Evolutionary conservation across 2,329 filamentous ascomycete genomes (phyloP).

Genomic region (Fusarium lateritium): DNA sequence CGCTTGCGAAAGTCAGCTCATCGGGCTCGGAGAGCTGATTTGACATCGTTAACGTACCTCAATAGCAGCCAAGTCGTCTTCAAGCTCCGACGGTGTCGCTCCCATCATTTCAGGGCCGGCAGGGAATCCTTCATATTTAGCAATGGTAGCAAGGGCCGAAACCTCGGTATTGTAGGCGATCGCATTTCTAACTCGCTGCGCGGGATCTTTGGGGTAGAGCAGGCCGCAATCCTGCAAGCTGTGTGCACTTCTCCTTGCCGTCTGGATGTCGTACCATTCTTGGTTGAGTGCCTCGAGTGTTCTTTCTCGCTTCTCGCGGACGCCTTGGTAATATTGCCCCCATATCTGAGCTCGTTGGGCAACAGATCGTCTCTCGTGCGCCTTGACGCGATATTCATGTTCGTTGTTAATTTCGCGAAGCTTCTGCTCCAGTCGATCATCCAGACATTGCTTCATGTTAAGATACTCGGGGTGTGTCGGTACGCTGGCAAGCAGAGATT

Average conservation of each 20-base stretch:
- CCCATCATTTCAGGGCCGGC: conserved; percentile 88
- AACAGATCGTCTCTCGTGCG: conserved; percentile 81
- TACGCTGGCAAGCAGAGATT: conserved; percentile 69
- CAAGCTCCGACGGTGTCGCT: conserved; percentile 79
- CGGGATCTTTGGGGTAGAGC: conserved; percentile 81
- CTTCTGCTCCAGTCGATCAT: conserved; percentile 86
- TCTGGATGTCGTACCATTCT: conserved; percentile 93
- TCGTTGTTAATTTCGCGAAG: conserved; percentile 82
- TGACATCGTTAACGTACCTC: conserved; percentile 68
- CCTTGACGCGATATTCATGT: conserved; percentile 79
- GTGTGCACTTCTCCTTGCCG: conserved; percentile 85
- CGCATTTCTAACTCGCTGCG: conserved; percentile 86
- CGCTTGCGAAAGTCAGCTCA: conserved; percentile 51
- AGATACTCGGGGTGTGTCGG: conserved; percentile 93
- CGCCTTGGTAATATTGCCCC: conserved; percentile 89
- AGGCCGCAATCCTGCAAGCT: conserved; percentile 86
- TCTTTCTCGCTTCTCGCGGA: conserved; percentile 85
- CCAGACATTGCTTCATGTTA: conserved; percentile 89
- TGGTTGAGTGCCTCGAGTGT: conserved; percentile 86
- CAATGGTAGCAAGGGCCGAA: conserved; percentile 88
- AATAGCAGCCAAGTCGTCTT: conserved; percentile 91
- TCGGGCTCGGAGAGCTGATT: conserved; percentile 39
- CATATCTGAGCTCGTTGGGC: conserved; percentile 89
- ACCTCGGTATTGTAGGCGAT: conserved; percentile 96
- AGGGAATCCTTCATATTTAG: conserved; percentile 96